Evolutionary conservation across 1,284 basidiomycete genomes (phyloP).

Genomic region (Apiotrichum laibachii): DNA sequence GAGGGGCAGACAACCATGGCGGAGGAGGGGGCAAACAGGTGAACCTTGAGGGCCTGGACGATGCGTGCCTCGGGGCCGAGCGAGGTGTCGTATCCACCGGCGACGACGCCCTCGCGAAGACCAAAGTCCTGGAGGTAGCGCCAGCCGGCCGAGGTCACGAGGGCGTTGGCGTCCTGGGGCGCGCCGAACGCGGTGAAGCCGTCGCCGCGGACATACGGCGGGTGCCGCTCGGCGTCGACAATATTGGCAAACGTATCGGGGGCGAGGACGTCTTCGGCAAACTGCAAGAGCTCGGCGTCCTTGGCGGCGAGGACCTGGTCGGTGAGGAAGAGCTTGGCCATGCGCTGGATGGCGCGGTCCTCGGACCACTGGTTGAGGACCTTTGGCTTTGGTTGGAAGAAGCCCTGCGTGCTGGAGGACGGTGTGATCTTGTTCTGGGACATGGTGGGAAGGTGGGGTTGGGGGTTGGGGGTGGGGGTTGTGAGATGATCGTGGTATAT

Average conservation of each 20-base stretch:
- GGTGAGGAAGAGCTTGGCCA: constrained; percentile 9
- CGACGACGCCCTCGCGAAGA: constrained; percentile 15
- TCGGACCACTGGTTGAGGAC: constrained; percentile 11
- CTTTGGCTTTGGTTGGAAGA: constrained; percentile 15
- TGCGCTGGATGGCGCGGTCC: constrained; percentile 11
- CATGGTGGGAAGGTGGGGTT: too few relatives aligned
- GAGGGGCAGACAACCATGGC: constrained; percentile 17
- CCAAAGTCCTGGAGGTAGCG: constrained; percentile 19
- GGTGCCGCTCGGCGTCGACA: constrained; percentile 20
- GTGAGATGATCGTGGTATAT: too few relatives aligned
- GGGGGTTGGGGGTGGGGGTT: too few relatives aligned
- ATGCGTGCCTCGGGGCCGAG: constrained; percentile 17
- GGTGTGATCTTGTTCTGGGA: not conserved
- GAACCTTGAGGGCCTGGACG: constrained; percentile 18
- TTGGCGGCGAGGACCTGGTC: not conserved
- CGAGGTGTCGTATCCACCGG: constrained; percentile 14
- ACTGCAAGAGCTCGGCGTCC: not conserved
- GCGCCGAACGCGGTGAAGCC: constrained; percentile 19
- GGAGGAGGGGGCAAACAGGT: constrained; percentile 10
- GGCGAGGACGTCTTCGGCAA: constrained; percentile 12
- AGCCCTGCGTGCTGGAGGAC: constrained; percentile 9
- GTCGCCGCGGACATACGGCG: constrained; percentile 14
- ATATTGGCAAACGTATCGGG: constrained; percentile 7
- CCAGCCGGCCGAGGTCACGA: constrained; percentile 20
- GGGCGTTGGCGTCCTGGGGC: constrained; percentile 12